Evolutionary conservation across 1,284 basidiomycete genomes (phyloP).

Genomic region (Puccinia novopanici): DNA sequence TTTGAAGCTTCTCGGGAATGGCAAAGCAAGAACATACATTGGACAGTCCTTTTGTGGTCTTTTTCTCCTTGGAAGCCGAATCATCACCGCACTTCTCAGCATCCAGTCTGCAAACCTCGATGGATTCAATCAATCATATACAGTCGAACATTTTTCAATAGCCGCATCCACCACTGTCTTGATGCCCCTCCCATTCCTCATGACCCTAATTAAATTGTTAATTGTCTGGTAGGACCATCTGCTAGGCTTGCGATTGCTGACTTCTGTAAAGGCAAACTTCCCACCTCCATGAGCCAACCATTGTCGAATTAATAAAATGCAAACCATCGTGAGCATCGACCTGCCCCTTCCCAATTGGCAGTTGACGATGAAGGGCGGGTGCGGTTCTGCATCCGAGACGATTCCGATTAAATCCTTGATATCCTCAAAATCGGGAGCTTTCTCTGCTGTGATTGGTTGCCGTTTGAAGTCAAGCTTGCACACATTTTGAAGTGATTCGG

Average conservation of each 20-base stretch:
- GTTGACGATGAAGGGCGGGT: conserved; percentile 87
- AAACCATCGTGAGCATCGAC: conserved; percentile 83
- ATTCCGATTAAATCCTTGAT: conserved; percentile 71
- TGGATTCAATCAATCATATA: conserved; percentile 58
- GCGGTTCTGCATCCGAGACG: conserved; percentile 72
- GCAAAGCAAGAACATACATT: conserved; percentile 68
- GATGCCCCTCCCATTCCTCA: conserved; percentile 81
- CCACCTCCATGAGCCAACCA: conserved; percentile 67
- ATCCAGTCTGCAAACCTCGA: conserved; percentile 51
- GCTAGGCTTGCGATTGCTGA: conserved; percentile 51
- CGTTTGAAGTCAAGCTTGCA: conserved; percentile 58
- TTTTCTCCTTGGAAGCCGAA: conserved; percentile 36
- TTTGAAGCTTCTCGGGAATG: conserved; percentile 52
- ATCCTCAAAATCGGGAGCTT: conserved; percentile 58
- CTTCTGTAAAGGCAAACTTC: conserved; percentile 52
- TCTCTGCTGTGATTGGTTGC: conserved; percentile 59
- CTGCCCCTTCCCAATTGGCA: conserved; percentile 95
- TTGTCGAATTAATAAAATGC: conserved; percentile 79
- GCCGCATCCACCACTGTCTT: conserved; percentile 65
- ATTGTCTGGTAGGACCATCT: conserved; percentile 65
- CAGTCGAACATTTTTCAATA: conserved; percentile 55
- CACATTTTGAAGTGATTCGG: conserved; percentile 52
- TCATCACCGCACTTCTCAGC: conserved; percentile 19
- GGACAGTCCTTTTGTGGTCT: conserved; percentile 70
- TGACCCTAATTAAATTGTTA: conserved; percentile 78